Conservation (phyloP, 1,139 yeast species). For the Blastobotrys proliferans region DNA sequence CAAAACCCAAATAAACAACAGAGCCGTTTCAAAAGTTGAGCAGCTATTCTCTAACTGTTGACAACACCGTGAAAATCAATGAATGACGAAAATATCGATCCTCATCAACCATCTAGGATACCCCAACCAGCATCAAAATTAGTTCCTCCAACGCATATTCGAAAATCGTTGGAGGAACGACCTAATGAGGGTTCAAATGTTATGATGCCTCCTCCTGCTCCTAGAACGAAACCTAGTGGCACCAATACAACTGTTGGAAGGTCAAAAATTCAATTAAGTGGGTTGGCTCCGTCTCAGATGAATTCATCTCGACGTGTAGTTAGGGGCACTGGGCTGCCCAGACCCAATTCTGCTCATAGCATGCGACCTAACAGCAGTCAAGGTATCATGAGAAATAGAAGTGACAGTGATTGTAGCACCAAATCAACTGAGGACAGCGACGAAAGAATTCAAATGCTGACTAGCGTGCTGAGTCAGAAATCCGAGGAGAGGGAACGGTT, state of each 20-base stretch:
- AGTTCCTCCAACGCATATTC: conserved; percentile 7
- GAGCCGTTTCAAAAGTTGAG: too few relatives aligned
- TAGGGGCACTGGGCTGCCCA: conserved; percentile 1
- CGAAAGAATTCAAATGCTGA: conserved; percentile 3
- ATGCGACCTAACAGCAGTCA: too few relatives aligned
- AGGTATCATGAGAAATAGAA: conserved; percentile 2
- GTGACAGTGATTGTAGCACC: neutral
- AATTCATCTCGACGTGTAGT: too few relatives aligned
- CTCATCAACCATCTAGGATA: neutral
- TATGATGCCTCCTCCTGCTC: conserved; percentile 17
- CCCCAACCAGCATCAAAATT: conserved; percentile 5
- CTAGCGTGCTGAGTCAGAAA: conserved; percentile 3
- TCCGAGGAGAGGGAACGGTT: conserved; percentile 6
- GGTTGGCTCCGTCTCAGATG: too few relatives aligned
- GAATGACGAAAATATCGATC: conserved; percentile 11
- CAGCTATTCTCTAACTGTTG: neutral
- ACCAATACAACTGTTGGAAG: neutral
- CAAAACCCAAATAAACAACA: neutral
- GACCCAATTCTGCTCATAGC: conserved; percentile 12
- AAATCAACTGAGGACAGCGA: neutral
- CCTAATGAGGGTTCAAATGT: neutral
- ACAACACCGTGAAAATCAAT: neutral
- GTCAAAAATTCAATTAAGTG: conserved; percentile 3
- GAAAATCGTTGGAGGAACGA: conserved; percentile 14
- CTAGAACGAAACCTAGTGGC: too few relatives aligned